A percentile compares a stretch with the other conserved stretches of the same genome.
Conservation (phyloP, 768 basidiomycete genomes). For the Strobilomyces dryophilus region DNA sequence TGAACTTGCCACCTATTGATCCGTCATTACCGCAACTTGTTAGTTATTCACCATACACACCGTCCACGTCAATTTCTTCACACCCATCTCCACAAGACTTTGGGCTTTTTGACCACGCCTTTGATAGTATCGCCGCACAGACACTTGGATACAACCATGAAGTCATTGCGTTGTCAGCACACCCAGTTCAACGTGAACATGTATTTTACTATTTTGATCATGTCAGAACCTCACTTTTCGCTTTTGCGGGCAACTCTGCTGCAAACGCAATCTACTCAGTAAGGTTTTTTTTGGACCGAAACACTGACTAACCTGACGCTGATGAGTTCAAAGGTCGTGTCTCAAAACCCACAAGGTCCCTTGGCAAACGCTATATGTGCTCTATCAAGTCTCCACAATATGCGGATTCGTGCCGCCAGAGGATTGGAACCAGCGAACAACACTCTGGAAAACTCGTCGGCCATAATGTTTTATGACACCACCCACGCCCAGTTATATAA, state of each 20-base stretch:
- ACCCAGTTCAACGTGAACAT: slow-evolving; percentile 51
- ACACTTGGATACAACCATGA: slow-evolving; percentile 27
- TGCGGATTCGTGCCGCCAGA: slow-evolving; percentile 55
- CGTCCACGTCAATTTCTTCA: slow-evolving; percentile 29
- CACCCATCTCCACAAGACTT: slow-evolving; percentile 33
- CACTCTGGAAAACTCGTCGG: slow-evolving; percentile 52
- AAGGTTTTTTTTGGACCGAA: slow-evolving; percentile 26
- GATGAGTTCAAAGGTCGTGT: slow-evolving; percentile 38
- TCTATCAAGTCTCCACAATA: slow-evolving; percentile 67
- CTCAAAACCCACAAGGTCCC: slow-evolving; percentile 64
- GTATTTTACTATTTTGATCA: slow-evolving; percentile 74
- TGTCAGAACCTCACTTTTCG: slow-evolving; percentile 62
- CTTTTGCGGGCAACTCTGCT: slow-evolving; percentile 58
- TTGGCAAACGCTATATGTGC: slow-evolving; percentile 73
- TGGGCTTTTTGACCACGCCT: slow-evolving; percentile 31
- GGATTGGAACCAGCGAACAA: slow-evolving; percentile 55
- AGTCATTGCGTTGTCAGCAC: slow-evolving; percentile 28
- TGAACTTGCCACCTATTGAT: slow-evolving; percentile 27
- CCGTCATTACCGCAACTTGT: slow-evolving; percentile 25
- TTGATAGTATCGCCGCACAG: slow-evolving; percentile 32
- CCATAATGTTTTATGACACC: slow-evolving; percentile 63
- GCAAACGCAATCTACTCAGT: slow-evolving; percentile 66
- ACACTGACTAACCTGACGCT: slow-evolving; percentile 10
- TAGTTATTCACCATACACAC: slow-evolving; percentile 33
- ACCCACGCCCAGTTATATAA: slow-evolving; percentile 63